Conservation (phyloP, 768 basidiomycete species). For the Crepidotus variabilis region DNA sequence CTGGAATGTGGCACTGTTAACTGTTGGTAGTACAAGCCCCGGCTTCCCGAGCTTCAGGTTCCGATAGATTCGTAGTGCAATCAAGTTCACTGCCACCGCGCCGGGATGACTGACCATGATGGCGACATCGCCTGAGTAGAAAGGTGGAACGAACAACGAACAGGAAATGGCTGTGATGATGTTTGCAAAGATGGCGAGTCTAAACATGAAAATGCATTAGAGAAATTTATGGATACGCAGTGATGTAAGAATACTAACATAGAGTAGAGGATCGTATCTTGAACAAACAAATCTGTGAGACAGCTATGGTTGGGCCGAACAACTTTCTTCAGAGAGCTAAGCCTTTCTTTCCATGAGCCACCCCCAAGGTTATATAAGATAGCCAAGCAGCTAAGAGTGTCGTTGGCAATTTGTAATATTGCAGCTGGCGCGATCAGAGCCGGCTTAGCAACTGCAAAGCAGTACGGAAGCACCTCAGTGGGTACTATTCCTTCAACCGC, state of each 20-base stretch:
- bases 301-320: background rate
- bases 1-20: background rate
- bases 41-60: background rate
- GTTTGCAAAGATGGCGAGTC: background rate
- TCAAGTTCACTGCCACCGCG: background rate
- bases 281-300: background rate
- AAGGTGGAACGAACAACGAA: background rate
- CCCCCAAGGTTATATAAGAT: background rate
- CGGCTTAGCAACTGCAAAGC: background rate
- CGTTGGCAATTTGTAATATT: background rate
- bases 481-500: background rate
- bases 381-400: background rate
- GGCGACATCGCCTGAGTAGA: background rate
- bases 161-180: background rate
- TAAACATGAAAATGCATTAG: background rate
- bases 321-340: background rate
- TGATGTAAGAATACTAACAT: background rate
- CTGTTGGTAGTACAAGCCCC: background rate
- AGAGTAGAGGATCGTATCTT: background rate
- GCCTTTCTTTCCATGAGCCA: background rate
- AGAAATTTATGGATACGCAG: background rate
- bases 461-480: background rate
- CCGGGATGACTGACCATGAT: background rate
- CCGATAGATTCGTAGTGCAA: background rate
- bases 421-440: background rate